A percentile compares a stretch with the other conserved stretches of the same genome.
Evolutionary conservation across 1,139 yeast genomes (phyloP).

Genomic region (Sugiyamaella japonica): DNA sequence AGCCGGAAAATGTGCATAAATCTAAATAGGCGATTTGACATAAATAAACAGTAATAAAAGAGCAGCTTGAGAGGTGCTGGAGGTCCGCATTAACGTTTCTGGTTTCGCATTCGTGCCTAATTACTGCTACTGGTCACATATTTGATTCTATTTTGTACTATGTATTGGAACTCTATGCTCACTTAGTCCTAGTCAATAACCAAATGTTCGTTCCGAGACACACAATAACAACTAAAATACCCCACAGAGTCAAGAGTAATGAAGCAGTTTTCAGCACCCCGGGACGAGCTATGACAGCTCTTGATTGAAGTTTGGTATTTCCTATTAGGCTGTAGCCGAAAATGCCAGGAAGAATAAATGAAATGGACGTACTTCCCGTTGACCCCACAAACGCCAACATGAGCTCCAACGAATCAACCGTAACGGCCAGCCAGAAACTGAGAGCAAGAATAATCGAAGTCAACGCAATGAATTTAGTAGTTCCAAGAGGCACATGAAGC

Average conservation of each 20-base stretch:
- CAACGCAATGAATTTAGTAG: conserved; percentile 57
- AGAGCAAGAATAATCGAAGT: conserved; percentile 62
- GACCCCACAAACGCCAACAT: conserved; percentile 93
- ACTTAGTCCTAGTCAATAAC: conserved; percentile 18
- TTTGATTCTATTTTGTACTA: neutral
- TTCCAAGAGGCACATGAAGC: conserved; percentile 48
- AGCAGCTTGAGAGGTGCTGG: no score
- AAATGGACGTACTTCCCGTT: conserved; percentile 91
- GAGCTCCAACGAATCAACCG: conserved; percentile 76
- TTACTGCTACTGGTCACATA: no score
- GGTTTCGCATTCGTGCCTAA: no score
- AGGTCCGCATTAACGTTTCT: no score
- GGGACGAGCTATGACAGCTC: conserved; percentile 22
- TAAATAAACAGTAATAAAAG: neutral
- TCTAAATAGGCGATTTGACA: conserved; percentile 1
- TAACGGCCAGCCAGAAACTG: conserved; percentile 72
- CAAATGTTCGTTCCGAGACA: conserved; percentile 71
- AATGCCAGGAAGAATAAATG: conserved; percentile 88
- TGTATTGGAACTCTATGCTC: neutral
- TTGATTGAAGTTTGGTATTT: conserved; percentile 19
- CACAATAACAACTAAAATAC: conserved; percentile 71
- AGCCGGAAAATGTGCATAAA: conserved; percentile 8
- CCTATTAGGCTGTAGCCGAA: conserved; percentile 69
- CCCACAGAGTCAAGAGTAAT: conserved; percentile 67
- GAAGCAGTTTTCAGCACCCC: conserved; percentile 57